These are phyloP conservation scores for Xerophyta viscosa DNA, from an alignment of 106 monocot genomes.

Conservation along the genomic window DNA sequence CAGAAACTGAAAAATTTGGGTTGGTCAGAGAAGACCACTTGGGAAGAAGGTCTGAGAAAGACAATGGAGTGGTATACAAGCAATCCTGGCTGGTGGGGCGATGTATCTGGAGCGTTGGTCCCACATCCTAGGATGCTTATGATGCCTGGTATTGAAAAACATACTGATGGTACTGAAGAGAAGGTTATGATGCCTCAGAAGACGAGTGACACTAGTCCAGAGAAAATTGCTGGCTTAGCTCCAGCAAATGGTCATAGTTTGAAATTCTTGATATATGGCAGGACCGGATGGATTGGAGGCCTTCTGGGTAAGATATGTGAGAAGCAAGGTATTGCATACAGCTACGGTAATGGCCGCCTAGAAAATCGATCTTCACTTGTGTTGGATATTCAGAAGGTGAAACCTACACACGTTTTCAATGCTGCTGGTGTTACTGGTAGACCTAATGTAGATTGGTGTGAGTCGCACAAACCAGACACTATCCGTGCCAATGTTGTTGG, in stretches of 20 bases:
- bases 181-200: constrained; percentile 22
- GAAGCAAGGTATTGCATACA: constrained; percentile 35
- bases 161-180: constrained; percentile 4
- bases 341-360: constrained; percentile 40
- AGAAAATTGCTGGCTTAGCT: constrained; percentile 1
- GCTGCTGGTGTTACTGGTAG: constrained; percentile 56
- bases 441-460: too few species aligned
- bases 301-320: constrained; percentile 47
- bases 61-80: too few species aligned
- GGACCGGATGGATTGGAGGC: constrained; percentile 58
- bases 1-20: too few species aligned
- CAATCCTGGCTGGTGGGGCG: too few species aligned
- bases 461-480: too few species aligned
- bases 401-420: constrained; percentile 56
- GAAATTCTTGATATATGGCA: constrained; percentile 51
- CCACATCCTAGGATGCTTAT: too few species aligned
- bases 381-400: constrained; percentile 32
- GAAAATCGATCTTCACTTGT: constrained; percentile 30
- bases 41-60: too few species aligned
- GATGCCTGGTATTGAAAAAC: too few species aligned
- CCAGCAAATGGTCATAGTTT: constrained; percentile 8
- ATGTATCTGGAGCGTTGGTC: too few species aligned
- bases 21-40: too few species aligned
- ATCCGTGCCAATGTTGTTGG: too few species aligned
- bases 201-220: constrained; percentile 2